A percentile compares a stretch with the other conserved stretches of the same genome.
Conservation (phyloP, 1,284 basidiomycete genomes). For the Rhodotorula sp. region DNA sequence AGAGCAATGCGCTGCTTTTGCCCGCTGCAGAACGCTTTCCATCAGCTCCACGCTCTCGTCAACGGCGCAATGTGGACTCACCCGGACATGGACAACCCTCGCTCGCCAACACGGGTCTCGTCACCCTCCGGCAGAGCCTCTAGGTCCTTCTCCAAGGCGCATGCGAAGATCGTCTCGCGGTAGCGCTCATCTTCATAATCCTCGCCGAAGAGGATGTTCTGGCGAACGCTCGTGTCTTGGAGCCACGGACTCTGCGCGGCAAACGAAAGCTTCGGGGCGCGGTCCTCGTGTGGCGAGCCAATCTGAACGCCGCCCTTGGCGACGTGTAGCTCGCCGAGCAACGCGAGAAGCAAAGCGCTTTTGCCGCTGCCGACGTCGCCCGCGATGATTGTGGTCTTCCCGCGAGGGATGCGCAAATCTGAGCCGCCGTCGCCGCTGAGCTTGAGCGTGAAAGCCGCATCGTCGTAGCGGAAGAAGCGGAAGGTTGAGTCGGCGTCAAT, state of each 20-base stretch:
- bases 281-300: background rate
- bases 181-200: conserved; percentile 38
- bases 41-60: background rate
- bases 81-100: conserved; percentile 36
- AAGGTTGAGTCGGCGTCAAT: conserved; percentile 8
- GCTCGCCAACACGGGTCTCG: conserved; percentile 27
- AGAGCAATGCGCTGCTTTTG: conserved; percentile 91
- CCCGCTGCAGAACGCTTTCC: conserved; percentile 61
- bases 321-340: conserved; percentile 44
- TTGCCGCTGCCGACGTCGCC: conserved; percentile 81
- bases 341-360: conserved; percentile 60
- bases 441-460: conserved; percentile 13
- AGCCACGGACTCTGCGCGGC: conserved; percentile 37
- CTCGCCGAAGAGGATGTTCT: conserved; percentile 39
- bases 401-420: conserved; percentile 11
- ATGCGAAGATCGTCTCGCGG: conserved; percentile 32
- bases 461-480: conserved; percentile 21
- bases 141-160: conserved; percentile 34
- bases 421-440: background rate
- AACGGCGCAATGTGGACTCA: background rate
- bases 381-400: conserved; percentile 28
- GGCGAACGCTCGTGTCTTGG: conserved; percentile 29
- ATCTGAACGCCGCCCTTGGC: conserved; percentile 15
- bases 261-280: background rate
- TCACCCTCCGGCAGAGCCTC: conserved; percentile 33